phyloP scores from a whole-genome alignment of 768 basidiomycete species.

The Tylopilus subfusipes region DNA sequence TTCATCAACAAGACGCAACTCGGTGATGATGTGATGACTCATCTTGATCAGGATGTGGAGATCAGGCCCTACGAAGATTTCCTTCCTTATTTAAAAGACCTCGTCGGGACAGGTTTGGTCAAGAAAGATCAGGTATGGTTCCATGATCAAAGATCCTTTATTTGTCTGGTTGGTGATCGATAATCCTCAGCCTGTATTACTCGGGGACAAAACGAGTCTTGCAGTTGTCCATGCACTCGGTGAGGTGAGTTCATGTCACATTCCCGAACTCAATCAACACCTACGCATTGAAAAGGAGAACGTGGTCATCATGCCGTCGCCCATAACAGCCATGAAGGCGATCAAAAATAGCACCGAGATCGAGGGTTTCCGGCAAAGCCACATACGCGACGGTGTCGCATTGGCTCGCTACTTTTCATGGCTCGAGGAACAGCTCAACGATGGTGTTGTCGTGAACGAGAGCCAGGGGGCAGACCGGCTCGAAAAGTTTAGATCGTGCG shows the following conservation, averaged over 20 bases:
- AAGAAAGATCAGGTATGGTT: slow-evolving; percentile 30
- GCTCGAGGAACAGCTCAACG: slow-evolving; percentile 80
- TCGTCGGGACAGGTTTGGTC: slow-evolving; percentile 37
- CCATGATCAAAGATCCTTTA: slow-evolving; percentile 3
- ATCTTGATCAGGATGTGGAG: slow-evolving; percentile 59
- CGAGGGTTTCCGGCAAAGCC: slow-evolving; percentile 84
- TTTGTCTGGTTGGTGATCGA: not conserved
- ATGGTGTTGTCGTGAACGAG: slow-evolving; percentile 65
- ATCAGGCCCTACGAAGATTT: slow-evolving; percentile 69
- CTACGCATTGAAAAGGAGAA: slow-evolving; percentile 43
- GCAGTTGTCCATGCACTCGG: slow-evolving; percentile 82
- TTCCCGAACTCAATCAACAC: not conserved
- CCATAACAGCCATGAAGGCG: slow-evolving; percentile 74
- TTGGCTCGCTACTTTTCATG: slow-evolving; percentile 89
- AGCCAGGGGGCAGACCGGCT: slow-evolving; percentile 76
- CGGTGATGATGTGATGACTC: slow-evolving; percentile 36
- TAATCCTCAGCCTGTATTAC: slow-evolving; percentile 58
- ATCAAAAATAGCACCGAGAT: slow-evolving; percentile 81
- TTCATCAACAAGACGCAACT: slow-evolving; percentile 62
- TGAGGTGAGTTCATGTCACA: slow-evolving; percentile 38
- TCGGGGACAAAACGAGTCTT: slow-evolving; percentile 75
- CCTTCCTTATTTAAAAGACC: slow-evolving; percentile 56
- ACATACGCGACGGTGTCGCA: slow-evolving; percentile 88
- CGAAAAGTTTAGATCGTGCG: slow-evolving; percentile 78
- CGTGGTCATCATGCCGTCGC: slow-evolving; percentile 61